phyloP scores from a whole-genome alignment of 73 alveolate genomes.

The Tetrahymena borealis region DNA sequence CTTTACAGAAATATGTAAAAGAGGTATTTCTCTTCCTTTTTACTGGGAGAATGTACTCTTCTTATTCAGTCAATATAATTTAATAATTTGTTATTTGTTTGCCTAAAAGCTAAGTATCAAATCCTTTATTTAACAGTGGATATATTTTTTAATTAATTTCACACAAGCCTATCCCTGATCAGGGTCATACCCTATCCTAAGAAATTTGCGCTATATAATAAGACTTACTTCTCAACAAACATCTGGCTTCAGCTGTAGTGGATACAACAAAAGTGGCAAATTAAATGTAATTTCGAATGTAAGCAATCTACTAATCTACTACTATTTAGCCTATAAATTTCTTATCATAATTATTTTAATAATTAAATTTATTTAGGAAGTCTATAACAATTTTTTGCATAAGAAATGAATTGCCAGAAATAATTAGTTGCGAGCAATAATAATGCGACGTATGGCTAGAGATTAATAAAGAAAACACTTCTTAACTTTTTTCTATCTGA shows the following conservation, averaged over 20 bases:
- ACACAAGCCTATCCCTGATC: neutral
- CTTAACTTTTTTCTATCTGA: neutral
- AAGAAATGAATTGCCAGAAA: neutral
- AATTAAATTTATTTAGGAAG: neutral
- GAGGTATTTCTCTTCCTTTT: too few relatives aligned
- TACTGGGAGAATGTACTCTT: too few relatives aligned
- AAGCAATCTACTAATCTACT: too few relatives aligned
- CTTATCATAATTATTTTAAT: neutral
- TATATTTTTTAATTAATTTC: neutral
- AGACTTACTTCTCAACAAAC: too few relatives aligned
- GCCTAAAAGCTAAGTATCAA: neutral
- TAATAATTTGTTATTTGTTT: neutral
- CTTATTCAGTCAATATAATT: too few relatives aligned
- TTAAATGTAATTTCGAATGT: too few relatives aligned
- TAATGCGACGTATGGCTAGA: neutral
- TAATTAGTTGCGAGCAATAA: neutral
- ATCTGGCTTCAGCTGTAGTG: too few relatives aligned
- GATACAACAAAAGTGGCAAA: too few relatives aligned
- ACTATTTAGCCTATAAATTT: neutral
- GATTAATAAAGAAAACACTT: neutral
- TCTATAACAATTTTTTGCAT: neutral
- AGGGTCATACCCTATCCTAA: too few relatives aligned
- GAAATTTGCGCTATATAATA: too few relatives aligned
- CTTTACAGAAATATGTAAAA: too few relatives aligned
- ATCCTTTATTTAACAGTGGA: neutral